Evolutionary conservation across 495 filamentous ascomycete genomes (phyloP).

Genomic region (Trichoderma erinaceum): DNA sequence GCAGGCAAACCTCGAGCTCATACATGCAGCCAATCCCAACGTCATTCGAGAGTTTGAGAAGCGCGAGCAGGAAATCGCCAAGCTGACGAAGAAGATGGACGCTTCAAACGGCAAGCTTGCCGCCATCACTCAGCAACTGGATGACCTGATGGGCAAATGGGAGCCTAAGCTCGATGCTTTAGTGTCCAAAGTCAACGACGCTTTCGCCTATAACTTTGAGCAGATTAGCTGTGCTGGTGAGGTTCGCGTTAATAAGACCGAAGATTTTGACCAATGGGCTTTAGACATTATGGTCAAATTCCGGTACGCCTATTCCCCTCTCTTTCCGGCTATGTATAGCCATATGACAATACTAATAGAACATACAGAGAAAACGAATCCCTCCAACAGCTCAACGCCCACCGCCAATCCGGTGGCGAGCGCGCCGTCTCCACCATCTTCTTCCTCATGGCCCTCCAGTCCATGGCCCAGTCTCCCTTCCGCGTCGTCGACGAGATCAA

Average conservation of each 20-base stretch:
- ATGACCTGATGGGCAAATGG: constrained; percentile 56
- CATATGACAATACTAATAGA: constrained; percentile 9
- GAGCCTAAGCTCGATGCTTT: constrained; percentile 79
- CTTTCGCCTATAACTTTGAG: constrained; percentile 83
- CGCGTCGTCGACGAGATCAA: constrained; percentile 99
- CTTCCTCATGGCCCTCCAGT: constrained; percentile 97
- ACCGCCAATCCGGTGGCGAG: constrained; percentile 95
- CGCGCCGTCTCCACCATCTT: constrained; percentile 96
- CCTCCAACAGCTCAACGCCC: constrained; percentile 76
- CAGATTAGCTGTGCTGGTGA: constrained; percentile 95
- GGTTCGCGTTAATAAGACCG: constrained; percentile 72
- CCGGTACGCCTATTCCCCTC: constrained; percentile 49
- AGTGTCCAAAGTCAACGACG: constrained; percentile 73
- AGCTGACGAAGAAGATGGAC: constrained; percentile 44
- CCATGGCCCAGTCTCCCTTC: constrained; percentile 92
- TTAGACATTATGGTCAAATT: constrained; percentile 94
- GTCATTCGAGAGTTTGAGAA: constrained; percentile 75
- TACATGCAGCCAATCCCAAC: constrained; percentile 70
- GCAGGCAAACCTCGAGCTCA: constrained; percentile 65
- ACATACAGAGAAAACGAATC: constrained; percentile 65
- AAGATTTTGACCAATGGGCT: constrained; percentile 88
- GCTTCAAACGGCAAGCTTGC: constrained; percentile 46
- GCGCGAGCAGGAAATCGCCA: constrained; percentile 49
- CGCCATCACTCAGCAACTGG: constrained; percentile 46
- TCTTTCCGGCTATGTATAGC: not conserved